phyloP scores from a whole-genome alignment of 2,329 filamentous ascomycete genomes.

The Neurospora sp. region DNA sequence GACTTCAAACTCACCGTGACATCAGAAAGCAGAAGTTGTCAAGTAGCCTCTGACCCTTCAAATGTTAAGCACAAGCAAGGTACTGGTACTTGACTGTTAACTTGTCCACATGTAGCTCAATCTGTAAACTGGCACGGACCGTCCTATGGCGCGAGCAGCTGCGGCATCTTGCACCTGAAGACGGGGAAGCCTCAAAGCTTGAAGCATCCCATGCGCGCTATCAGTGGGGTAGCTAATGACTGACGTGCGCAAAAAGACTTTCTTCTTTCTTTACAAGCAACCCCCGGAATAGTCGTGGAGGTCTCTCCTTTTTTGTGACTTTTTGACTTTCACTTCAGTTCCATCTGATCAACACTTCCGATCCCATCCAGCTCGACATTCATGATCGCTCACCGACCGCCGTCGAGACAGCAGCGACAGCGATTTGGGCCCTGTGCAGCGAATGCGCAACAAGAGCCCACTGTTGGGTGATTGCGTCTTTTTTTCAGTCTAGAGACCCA shows the following conservation, averaged over 20 bases:
- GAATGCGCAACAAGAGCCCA: neutral
- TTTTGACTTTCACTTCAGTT: neutral
- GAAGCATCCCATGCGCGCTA: neutral
- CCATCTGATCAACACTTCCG: neutral
- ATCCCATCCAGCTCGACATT: neutral
- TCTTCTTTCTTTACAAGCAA: neutral
- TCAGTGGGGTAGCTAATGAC: slow-evolving; percentile 6
- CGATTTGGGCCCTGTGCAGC: neutral
- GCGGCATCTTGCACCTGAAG: neutral
- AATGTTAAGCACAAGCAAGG: neutral
- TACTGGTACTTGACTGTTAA: neutral
- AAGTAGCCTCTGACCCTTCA: neutral
- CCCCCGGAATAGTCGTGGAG: neutral
- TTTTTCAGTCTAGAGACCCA: neutral
- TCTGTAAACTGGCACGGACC: neutral
- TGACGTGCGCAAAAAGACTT: slow-evolving; percentile 1
- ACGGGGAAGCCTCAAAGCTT: neutral
- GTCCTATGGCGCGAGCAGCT: neutral
- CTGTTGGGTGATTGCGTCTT: neutral
- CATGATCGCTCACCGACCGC: neutral
- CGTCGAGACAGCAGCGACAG: neutral
- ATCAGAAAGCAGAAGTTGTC: neutral
- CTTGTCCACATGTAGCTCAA: neutral
- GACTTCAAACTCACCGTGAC: neutral
- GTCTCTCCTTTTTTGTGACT: neutral